phyloP scores from a whole-genome alignment of 2,329 filamentous ascomycete species.

The Penicillium sclerotiorum region DNA sequence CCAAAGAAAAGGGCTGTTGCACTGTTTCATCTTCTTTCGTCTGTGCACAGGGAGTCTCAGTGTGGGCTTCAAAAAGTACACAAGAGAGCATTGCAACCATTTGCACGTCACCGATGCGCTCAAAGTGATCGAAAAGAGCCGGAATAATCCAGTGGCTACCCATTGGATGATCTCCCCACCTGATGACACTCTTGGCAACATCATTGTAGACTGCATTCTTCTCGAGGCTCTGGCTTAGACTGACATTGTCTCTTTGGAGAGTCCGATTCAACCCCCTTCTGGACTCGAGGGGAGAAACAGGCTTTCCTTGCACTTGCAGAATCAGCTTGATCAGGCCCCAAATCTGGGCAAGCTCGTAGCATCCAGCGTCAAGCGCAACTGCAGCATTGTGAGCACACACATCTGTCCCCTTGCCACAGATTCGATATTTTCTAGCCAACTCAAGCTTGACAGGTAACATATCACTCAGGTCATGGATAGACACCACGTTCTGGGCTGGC shows the following conservation, averaged over 20 bases:
- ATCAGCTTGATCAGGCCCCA: conserved; percentile 83
- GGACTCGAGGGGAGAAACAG: conserved; percentile 63
- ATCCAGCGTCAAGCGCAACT: conserved; percentile 72
- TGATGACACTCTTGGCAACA: conserved; percentile 48
- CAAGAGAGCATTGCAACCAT: conserved; percentile 69
- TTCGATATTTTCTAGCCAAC: conserved; percentile 76
- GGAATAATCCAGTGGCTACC: conserved; percentile 59
- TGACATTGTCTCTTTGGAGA: conserved; percentile 41
- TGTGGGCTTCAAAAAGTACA: conserved; percentile 56
- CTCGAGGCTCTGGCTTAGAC: conserved; percentile 47
- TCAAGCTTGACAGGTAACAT: conserved; percentile 77
- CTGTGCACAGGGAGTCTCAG: conserved; percentile 39
- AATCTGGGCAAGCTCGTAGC: conserved; percentile 72
- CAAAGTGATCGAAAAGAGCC: conserved; percentile 62
- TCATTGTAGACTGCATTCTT: conserved; percentile 38
- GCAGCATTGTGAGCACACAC: conserved; percentile 83
- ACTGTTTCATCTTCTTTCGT: conserved; percentile 41
- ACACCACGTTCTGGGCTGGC: conserved; percentile 68
- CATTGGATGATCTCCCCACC: conserved; percentile 62
- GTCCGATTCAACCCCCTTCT: conserved; percentile 61
- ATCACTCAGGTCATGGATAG: conserved; percentile 69
- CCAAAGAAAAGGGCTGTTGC: conserved; percentile 49
- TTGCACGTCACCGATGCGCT: conserved; percentile 62
- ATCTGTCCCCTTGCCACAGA: conserved; percentile 79
- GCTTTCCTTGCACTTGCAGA: conserved; percentile 73